Base-by-base conservation (phyloP, 148 eudicot genomes). In the Simmondsia chinensis region DNA sequence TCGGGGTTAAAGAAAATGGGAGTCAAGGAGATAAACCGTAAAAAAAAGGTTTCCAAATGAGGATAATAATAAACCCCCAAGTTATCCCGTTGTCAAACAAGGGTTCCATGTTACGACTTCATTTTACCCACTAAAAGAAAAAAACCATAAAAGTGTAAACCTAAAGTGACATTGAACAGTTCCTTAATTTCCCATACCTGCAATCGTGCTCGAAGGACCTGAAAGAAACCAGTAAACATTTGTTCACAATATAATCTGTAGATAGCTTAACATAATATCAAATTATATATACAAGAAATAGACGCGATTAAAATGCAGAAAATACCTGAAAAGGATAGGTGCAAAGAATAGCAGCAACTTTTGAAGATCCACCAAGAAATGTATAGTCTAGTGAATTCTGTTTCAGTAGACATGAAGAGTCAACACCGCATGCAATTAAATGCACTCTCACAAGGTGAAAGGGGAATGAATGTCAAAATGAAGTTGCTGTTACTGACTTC, bases 181-280 rank as follows among this genome's bases (percentile, higher is more conserved):
- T 1, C 7, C 25, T 24, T 28, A 6, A 13, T 12, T 0, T 0
- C 12, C 4, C 31, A 20, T 82, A 91, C 99, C 96, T 91, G 99
- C 63, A 91, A 72, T 46, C 99, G 71, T 53, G 99, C 70, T 33
- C 99, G 86, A 54, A 91, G 73, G 61, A 91, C 99, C 99, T 91
- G 82, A 39, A 47, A 57, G 9, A 44, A 52, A 29, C 27, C 37
- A 43, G 11, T 23, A 47, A 24, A 6, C 32, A 51, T n/a, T 10
- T 21, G 16, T 5, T 24, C 13, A 40, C 25, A n/a, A n/a, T n/a
- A 5, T 9, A 18, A 5, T 33, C 11, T 4, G 7, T 20, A 2
- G 19, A 19, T 5, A 19, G 19, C 21, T 1, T 6, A 27, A 17
- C 35, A 46, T 19, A n/a, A 28, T 7, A 58, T 23, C 11, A 4